These are phyloP conservation scores for Porcisia hertigi DNA, from an alignment of 208 protist species.

Conservation along the genomic window DNA sequence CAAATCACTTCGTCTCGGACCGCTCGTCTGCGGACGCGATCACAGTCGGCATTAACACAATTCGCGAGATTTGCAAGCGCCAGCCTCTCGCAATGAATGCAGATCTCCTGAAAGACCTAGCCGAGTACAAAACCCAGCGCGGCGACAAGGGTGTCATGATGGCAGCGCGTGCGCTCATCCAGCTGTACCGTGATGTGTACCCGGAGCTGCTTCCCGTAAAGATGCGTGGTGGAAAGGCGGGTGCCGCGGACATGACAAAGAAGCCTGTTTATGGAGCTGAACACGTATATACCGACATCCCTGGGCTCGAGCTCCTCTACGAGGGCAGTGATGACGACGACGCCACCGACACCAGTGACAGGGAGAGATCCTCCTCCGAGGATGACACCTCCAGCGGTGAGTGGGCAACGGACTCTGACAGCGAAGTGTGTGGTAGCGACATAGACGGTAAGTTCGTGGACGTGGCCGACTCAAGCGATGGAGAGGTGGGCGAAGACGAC, in stretches of 20 bases:
- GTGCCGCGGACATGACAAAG: slow-evolving; percentile 29
- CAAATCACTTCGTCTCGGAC: slow-evolving; percentile 97
- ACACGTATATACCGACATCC: slow-evolving; percentile 83
- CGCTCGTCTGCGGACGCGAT: slow-evolving; percentile 92
- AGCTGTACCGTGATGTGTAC: slow-evolving; percentile 94
- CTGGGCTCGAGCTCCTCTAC: slow-evolving; percentile 87
- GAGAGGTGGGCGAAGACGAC: slow-evolving; percentile 34
- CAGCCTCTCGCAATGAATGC: slow-evolving; percentile 95
- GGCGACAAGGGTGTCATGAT: slow-evolving; percentile 97
- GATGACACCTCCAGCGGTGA: slow-evolving; percentile 47
- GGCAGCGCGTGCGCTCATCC: slow-evolving; percentile 94
- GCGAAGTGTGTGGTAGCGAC: slow-evolving; percentile 60
- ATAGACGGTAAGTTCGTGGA: slow-evolving; percentile 81
- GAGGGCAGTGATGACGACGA: slow-evolving; percentile 52
- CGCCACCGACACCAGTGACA: slow-evolving; percentile 44
- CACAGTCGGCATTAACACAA: slow-evolving; percentile 96
- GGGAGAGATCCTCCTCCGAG: slow-evolving; percentile 7
- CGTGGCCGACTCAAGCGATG: slow-evolving; percentile 41
- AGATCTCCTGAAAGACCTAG: slow-evolving; percentile 93
- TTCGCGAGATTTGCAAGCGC: slow-evolving; percentile 95
- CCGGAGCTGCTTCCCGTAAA: slow-evolving; percentile 95
- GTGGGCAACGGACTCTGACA: slow-evolving; percentile 79
- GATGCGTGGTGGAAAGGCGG: slow-evolving; percentile 78
- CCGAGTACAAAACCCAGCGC: slow-evolving; percentile 91
- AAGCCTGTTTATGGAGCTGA: slow-evolving; percentile 72